phyloP scores from a whole-genome alignment of 257 asterid genomes.

The Hygrophila difformis region DNA sequence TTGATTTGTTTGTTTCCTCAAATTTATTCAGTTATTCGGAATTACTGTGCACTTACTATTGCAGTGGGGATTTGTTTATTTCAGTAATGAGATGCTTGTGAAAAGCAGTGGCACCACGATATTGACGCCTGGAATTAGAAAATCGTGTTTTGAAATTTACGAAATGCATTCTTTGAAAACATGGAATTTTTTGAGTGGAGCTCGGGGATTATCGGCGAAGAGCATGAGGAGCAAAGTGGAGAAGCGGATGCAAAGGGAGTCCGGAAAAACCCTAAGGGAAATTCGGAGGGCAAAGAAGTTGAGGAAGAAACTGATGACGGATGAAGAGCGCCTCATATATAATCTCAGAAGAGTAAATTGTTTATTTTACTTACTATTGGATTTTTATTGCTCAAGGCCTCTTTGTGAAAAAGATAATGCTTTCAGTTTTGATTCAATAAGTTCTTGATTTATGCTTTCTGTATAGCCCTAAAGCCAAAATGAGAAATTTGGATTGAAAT shows the following conservation, averaged over 20 bases:
- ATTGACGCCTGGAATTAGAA: conserved; percentile 15
- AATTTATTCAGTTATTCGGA: neutral
- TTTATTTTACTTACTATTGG: neutral
- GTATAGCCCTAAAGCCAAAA: too few species aligned
- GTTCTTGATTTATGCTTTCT: neutral
- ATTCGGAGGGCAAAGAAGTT: conserved; percentile 72
- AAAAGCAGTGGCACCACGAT: conserved; percentile 10
- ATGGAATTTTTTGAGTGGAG: conserved; percentile 40
- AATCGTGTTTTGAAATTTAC: conserved; percentile 10
- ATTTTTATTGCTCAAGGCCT: conserved; percentile 5
- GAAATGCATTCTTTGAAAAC: conserved; percentile 16
- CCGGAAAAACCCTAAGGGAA: conserved; percentile 77
- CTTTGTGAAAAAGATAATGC: neutral
- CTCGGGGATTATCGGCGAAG: conserved; percentile 59
- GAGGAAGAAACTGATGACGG: conserved; percentile 77
- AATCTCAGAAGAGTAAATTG: conserved; percentile 69
- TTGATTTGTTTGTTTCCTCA: neutral
- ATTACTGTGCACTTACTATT: neutral
- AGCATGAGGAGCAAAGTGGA: conserved; percentile 99
- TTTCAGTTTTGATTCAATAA: neutral
- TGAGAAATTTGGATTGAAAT: too few species aligned
- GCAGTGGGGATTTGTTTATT: neutral
- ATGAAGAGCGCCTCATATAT: conserved; percentile 73
- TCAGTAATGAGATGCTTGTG: conserved; percentile 19
- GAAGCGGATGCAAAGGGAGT: conserved; percentile 67